Evolutionary conservation across 2,329 filamentous ascomycete species (phyloP).

Genomic region (Fusarium burgessii): DNA sequence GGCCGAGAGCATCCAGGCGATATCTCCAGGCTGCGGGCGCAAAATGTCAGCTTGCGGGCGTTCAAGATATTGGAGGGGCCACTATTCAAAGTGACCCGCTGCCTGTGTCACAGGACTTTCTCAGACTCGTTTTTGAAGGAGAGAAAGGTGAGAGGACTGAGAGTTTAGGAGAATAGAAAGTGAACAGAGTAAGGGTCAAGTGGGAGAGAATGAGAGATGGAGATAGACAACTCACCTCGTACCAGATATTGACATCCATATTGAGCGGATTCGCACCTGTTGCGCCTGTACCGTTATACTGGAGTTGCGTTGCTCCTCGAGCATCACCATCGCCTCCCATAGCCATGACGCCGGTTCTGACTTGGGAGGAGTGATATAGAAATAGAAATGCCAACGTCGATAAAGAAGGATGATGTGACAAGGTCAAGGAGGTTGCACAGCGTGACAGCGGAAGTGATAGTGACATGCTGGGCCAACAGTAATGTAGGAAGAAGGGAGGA

Average conservation of each 20-base stretch:
- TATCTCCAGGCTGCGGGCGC: constrained; percentile 74
- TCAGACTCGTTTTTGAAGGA: background rate
- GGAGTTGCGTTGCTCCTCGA: constrained; percentile 54
- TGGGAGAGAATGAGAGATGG: constrained; percentile 6
- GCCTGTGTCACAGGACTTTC: constrained; percentile 8
- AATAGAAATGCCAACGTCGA: constrained; percentile 22
- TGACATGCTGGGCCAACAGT: constrained; percentile 19
- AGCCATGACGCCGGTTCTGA: constrained; percentile 26
- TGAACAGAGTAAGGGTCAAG: background rate
- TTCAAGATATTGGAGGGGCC: constrained; percentile 22
- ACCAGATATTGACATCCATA: constrained; percentile 81
- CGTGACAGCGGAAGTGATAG: constrained; percentile 10
- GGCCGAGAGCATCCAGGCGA: constrained; percentile 84
- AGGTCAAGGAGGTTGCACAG: constrained; percentile 13
- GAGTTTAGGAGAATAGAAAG: background rate
- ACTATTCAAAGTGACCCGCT: constrained; percentile 30
- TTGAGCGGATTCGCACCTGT: constrained; percentile 76
- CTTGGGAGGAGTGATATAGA: constrained; percentile 39
- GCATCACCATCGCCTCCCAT: constrained; percentile 57
- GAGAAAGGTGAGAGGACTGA: constrained; percentile 9
- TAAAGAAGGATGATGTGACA: constrained; percentile 7
- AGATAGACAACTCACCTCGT: constrained; percentile 66
- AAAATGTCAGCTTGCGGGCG: constrained; percentile 47
- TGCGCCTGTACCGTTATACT: constrained; percentile 73
- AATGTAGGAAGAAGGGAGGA: constrained; percentile 12